A percentile compares a stretch with the other conserved stretches of the same genome.
Conservation (phyloP, 331 rosid genomes). For the Prunus yedoensis region DNA sequence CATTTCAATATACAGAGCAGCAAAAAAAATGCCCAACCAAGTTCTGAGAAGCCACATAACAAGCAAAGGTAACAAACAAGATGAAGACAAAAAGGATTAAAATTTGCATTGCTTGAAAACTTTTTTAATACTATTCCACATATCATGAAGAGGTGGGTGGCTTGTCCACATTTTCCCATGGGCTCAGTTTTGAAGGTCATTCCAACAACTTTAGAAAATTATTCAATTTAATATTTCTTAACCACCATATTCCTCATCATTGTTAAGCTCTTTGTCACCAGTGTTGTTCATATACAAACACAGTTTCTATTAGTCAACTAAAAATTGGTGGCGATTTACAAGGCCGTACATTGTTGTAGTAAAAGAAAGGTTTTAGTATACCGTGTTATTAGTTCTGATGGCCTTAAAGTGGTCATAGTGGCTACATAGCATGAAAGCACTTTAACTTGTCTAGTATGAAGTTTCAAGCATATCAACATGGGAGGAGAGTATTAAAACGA, state of each 20-base stretch:
- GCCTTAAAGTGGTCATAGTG: background rate
- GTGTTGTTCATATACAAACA: background rate
- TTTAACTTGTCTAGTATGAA: background rate
- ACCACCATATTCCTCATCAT: background rate
- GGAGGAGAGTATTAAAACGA: background rate
- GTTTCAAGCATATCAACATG: constrained; percentile 4
- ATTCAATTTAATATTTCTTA: background rate
- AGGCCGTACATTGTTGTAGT: background rate
- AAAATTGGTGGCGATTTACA: background rate
- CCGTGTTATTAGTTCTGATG: background rate
- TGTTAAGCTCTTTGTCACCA: background rate
- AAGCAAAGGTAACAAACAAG: too few species aligned
- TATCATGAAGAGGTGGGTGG: too few species aligned
- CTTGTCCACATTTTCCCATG: too few species aligned
- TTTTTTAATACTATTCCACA: too few species aligned
- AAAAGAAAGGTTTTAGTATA: background rate
- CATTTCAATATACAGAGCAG: too few species aligned
- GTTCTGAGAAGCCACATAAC: too few species aligned
- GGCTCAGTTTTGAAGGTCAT: too few species aligned
- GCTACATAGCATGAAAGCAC: background rate
- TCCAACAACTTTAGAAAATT: background rate
- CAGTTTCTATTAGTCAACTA: background rate
- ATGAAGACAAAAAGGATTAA: too few species aligned
- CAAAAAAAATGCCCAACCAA: too few species aligned
- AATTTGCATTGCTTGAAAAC: too few species aligned